phyloP scores from a whole-genome alignment of 2,329 filamentous ascomycete genomes.

The Purpureocillium takamizusanense region DNA sequence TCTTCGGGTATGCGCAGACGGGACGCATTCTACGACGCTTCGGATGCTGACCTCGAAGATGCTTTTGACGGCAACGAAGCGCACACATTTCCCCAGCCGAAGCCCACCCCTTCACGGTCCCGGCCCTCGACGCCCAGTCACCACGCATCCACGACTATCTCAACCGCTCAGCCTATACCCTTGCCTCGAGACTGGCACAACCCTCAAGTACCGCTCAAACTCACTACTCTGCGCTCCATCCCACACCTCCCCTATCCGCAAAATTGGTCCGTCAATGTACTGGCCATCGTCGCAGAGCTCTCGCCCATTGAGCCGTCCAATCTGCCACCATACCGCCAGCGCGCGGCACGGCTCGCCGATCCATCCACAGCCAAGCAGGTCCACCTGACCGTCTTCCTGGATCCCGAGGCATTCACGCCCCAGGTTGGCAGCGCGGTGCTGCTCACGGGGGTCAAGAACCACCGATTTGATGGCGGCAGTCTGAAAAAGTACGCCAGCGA shows the following conservation, averaged over 20 bases:
- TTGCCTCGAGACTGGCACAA: slow-evolving; percentile 32
- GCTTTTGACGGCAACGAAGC: slow-evolving; percentile 29
- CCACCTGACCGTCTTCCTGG: slow-evolving; percentile 44
- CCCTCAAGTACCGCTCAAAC: slow-evolving; percentile 35
- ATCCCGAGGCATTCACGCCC: slow-evolving; percentile 39
- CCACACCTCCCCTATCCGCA: slow-evolving; percentile 45
- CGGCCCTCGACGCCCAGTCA: no score
- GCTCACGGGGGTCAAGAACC: slow-evolving; percentile 48
- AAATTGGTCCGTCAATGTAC: slow-evolving; percentile 48
- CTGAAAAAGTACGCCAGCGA: slow-evolving; percentile 36
- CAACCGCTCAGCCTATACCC: slow-evolving; percentile 13
- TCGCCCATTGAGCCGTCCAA: slow-evolving; percentile 38
- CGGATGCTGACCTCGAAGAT: slow-evolving; percentile 20
- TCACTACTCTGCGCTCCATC: slow-evolving; percentile 40
- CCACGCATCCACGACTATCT: background rate
- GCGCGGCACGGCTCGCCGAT: slow-evolving; percentile 41
- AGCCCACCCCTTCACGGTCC: no score
- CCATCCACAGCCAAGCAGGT: slow-evolving; percentile 43
- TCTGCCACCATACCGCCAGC: slow-evolving; percentile 39
- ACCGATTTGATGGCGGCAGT: slow-evolving; percentile 40
- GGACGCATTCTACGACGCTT: slow-evolving; percentile 2
- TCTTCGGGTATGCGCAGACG: background rate
- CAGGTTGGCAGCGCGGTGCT: slow-evolving; percentile 39
- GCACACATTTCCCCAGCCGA: slow-evolving; percentile 17
- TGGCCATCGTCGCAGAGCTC: slow-evolving; percentile 39